phyloP scores from a whole-genome alignment of 1,284 basidiomycete species.

The Cutaneotrichosporon mucoides region DNA sequence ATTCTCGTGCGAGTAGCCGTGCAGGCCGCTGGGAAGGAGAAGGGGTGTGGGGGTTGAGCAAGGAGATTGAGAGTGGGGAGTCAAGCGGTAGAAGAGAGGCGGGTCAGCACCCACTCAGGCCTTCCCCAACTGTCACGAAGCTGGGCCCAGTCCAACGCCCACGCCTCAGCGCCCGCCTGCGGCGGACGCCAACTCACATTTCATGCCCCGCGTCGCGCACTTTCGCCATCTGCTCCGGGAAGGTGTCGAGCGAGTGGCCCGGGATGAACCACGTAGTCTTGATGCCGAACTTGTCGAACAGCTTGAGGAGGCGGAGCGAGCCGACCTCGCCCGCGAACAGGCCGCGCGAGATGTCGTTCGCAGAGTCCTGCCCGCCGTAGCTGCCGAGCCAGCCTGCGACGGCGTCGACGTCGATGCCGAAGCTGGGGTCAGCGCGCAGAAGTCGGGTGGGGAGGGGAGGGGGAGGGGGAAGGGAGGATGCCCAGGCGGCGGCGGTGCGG shows the following conservation, averaged over 20 bases:
- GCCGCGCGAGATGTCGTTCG: constrained; percentile 49
- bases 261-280: constrained; percentile 69
- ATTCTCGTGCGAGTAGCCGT: constrained; percentile 74
- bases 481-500: too few species aligned
- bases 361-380: constrained; percentile 49
- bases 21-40: constrained; percentile 52
- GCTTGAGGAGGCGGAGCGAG: constrained; percentile 61
- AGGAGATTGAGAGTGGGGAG: too few species aligned
- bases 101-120: too few species aligned
- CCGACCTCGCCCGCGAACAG: constrained; percentile 64
- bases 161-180: too few species aligned
- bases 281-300: constrained; percentile 67
- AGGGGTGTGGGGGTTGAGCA: too few species aligned
- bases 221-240: constrained; percentile 48
- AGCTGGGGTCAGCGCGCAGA: constrained; percentile 3
- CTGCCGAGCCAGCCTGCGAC: constrained; percentile 59
- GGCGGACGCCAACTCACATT: constrained; percentile 19
- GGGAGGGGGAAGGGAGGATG: too few species aligned
- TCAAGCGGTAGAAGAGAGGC: too few species aligned
- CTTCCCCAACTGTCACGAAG: too few species aligned
- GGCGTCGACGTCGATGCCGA: constrained; percentile 63
- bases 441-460: too few species aligned
- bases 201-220: constrained; percentile 52
- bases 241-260: constrained; percentile 50
- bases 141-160: too few species aligned